These are phyloP conservation scores for Lonicera japonica DNA, from an alignment of 129 eudicot species.

Conservation along the genomic window DNA sequence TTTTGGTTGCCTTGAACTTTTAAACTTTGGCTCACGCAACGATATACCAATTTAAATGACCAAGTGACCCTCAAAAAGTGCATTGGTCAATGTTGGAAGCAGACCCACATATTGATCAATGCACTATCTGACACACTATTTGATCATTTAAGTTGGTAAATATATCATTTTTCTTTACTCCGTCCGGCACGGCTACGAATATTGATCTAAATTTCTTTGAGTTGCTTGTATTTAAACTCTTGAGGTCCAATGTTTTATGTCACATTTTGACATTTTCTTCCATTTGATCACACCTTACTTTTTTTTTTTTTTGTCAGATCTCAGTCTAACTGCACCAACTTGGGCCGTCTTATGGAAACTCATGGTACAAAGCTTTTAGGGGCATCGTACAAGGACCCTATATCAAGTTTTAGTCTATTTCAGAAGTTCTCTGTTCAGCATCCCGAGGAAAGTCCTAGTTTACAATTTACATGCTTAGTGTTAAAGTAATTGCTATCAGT, in stretches of 20 bases:
- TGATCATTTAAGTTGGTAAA: too few relatives aligned
- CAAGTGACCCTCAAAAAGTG: too few relatives aligned
- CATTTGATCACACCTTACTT: not conserved
- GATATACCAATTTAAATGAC: too few relatives aligned
- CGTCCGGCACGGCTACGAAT: too few relatives aligned
- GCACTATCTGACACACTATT: too few relatives aligned
- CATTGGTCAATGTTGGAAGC: too few relatives aligned
- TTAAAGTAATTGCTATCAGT: not conserved
- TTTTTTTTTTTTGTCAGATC: conserved; percentile 33
- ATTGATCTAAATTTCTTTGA: too few relatives aligned
- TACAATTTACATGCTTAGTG: not conserved
- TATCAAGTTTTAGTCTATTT: conserved; percentile 57
- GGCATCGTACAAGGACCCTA: conserved; percentile 58
- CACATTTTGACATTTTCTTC: not conserved
- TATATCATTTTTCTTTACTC: too few relatives aligned
- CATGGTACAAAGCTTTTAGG: conserved; percentile 79
- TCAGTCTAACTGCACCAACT: conserved; percentile 46
- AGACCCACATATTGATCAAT: too few relatives aligned
- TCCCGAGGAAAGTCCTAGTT: conserved; percentile 60
- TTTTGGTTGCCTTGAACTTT: too few relatives aligned
- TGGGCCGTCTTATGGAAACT: conserved; percentile 74
- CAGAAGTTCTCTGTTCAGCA: conserved; percentile 64
- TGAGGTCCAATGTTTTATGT: not conserved
- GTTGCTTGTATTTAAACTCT: not conserved
- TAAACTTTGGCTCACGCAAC: too few relatives aligned